Evolutionary conservation across 345 rosid genomes (phyloP), one percentile per base, ranked within the genome.

Genomic region (Populus simonii): DNA sequence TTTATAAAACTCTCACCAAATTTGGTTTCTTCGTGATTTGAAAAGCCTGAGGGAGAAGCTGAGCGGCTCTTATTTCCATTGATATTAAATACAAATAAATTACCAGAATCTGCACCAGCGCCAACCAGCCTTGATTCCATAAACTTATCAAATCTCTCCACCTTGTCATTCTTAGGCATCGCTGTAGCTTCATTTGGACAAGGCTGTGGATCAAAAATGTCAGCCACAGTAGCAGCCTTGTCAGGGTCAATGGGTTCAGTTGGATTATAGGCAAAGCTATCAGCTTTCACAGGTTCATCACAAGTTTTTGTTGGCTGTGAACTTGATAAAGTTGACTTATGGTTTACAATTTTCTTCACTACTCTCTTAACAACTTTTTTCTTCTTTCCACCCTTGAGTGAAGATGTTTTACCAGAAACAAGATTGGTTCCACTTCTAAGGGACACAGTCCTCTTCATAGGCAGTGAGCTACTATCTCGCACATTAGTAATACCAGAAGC

Each of bases 311-410:
- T 71, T 74, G 75, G 80, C 77, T 79, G 83, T 65, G 76, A 63
- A 71, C 51, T 33, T 15, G 86, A 73, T 70, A 74, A 78, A 66
- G 53, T 66, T 22, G 43, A 66, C 36, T 38, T 61, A 76, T 84
- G 77, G 62, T 74, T 74, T 12, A 31, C 78, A 38, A 66, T 82
- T 81, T 80, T 87, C 79, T 79, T 88, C 68, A 78, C 81, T n/a
- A 81, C 61, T 79, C 70, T 85, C 87, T 87, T 91, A 79, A 82
- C 76, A 53, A 87, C 75, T 71, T 78, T 88, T 83, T 87, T 91
- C 87, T 84, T 92, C 90, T 86, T 90, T 45, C 67, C 80, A 84
- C 73, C 86, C 73, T 88, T 88, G 38, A 20, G 10, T 2, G 84
- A 35, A 72, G 87, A 70, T 62, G 43, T 66, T 84, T 85, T 85